Conservation (phyloP, 2,329 filamentous ascomycete species). For the Neonectria ditissima region DNA sequence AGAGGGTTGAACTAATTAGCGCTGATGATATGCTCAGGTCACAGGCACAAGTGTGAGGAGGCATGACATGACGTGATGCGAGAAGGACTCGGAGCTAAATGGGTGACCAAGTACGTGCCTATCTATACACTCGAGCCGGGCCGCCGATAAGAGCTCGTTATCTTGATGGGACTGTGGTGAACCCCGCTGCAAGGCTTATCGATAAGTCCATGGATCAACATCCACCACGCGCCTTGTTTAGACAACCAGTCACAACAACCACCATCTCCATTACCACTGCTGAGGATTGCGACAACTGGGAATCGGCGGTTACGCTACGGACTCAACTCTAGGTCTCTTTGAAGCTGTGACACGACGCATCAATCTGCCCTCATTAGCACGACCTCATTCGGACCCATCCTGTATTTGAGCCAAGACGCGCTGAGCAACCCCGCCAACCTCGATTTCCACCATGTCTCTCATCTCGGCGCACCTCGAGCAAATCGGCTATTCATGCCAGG, state of each 20-base stretch:
- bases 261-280: background rate
- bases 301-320: background rate
- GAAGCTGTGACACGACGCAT: too few relatives aligned
- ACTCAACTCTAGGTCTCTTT: background rate
- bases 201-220: background rate
- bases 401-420: background rate
- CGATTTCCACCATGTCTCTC: constrained; percentile 68
- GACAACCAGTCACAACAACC: background rate
- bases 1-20: background rate
- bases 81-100: background rate
- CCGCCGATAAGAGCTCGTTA: constrained; percentile 1
- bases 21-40: background rate
- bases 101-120: too few relatives aligned
- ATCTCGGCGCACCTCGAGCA: constrained; percentile 80
- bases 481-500: constrained; percentile 79
- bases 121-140: too few relatives aligned
- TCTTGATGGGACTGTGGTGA: background rate
- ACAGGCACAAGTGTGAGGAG: background rate
- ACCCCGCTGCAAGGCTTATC: background rate
- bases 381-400: background rate
- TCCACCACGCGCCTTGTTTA: background rate
- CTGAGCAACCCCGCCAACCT: constrained; percentile 1
- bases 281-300: background rate
- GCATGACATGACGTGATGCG: constrained; percentile 16
- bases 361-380: background rate